A percentile compares a stretch with the other conserved stretches of the same genome.
These are phyloP conservation scores for Leishmania tropica DNA, from an alignment of 208 protist genomes.

Conservation along the genomic window DNA sequence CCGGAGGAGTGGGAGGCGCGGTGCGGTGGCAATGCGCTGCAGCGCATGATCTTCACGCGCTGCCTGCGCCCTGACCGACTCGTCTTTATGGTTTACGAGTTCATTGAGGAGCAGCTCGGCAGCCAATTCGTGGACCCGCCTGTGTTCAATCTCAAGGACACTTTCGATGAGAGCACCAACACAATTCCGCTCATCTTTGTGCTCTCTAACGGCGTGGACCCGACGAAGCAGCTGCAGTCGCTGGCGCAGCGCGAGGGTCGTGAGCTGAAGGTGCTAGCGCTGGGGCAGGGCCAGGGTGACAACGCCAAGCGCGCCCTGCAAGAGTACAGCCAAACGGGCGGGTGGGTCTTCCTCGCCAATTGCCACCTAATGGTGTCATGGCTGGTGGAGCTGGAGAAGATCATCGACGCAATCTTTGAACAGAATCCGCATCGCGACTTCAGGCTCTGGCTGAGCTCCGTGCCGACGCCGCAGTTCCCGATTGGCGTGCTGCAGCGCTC, in stretches of 20 bases:
- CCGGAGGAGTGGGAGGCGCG: conserved; percentile 96
- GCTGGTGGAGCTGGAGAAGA: conserved; percentile 97
- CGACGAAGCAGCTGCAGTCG: conserved; percentile 91
- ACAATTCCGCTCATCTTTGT: conserved; percentile 98
- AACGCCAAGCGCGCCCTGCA: conserved; percentile 94
- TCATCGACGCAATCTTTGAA: conserved; percentile 93
- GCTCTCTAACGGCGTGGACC: conserved; percentile 97
- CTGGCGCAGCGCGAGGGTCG: conserved; percentile 88
- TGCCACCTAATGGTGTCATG: conserved; percentile 98
- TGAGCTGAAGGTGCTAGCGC: conserved; percentile 93
- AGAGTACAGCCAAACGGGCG: conserved; percentile 92
- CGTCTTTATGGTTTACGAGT: conserved; percentile 96
- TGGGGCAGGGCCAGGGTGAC: conserved; percentile 97
- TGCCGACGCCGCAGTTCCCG: conserved; percentile 96
- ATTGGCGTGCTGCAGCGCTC: conserved; percentile 96
- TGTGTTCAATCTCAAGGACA: conserved; percentile 95
- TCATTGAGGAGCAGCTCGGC: conserved; percentile 96
- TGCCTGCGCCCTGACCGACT: conserved; percentile 98
- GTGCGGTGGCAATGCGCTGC: conserved; percentile 90
- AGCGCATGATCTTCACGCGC: conserved; percentile 97
- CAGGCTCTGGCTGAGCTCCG: conserved; percentile 98
- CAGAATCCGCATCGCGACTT: conserved; percentile 96
- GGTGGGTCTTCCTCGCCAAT: conserved; percentile 99
- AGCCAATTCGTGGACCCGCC: conserved; percentile 96
- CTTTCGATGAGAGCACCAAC: conserved; percentile 94